These are phyloP conservation scores for Trametes cubensis DNA, from an alignment of 768 basidiomycete genomes.

Conservation along the genomic window DNA sequence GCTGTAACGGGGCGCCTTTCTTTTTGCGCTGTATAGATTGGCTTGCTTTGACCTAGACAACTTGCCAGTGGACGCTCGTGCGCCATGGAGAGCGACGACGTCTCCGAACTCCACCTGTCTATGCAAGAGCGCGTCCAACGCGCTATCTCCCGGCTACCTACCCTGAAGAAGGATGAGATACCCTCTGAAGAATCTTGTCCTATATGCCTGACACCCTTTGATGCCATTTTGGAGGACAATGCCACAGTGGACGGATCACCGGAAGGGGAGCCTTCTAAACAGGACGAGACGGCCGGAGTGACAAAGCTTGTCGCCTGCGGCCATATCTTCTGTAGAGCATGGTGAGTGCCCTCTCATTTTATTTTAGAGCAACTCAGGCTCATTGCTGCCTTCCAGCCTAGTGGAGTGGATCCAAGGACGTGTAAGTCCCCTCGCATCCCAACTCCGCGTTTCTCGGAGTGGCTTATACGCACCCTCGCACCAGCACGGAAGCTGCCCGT, in stretches of 20 bases:
- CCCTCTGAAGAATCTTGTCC: constrained; percentile 61
- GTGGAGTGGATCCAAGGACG: constrained; percentile 65
- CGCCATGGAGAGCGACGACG: constrained; percentile 17
- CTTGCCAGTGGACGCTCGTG: too few relatives aligned
- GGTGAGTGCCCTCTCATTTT: constrained; percentile 46
- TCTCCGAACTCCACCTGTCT: constrained; percentile 24
- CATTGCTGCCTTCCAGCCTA: constrained; percentile 43
- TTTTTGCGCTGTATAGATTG: too few relatives aligned
- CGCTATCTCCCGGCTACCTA: constrained; percentile 49
- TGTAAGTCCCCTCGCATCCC: constrained; percentile 40
- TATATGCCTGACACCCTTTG: constrained; percentile 63
- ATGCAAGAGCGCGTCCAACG: constrained; percentile 37
- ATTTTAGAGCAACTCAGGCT: background rate
- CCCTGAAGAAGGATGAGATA: constrained; percentile 42
- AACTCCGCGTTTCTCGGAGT: background rate
- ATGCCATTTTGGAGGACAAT: constrained; percentile 34
- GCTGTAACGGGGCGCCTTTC: background rate
- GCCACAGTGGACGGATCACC: constrained; percentile 21
- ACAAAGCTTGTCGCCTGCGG: constrained; percentile 63
- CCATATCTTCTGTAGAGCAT: constrained; percentile 68
- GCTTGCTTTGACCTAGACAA: background rate
- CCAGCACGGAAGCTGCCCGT: constrained; percentile 73
- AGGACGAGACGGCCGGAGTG: constrained; percentile 40
- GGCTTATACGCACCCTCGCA: background rate
- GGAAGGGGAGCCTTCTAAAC: constrained; percentile 17